Conservation (phyloP, 371 early-diverging fungal genomes). For the Rozella allomycis region DNA sequence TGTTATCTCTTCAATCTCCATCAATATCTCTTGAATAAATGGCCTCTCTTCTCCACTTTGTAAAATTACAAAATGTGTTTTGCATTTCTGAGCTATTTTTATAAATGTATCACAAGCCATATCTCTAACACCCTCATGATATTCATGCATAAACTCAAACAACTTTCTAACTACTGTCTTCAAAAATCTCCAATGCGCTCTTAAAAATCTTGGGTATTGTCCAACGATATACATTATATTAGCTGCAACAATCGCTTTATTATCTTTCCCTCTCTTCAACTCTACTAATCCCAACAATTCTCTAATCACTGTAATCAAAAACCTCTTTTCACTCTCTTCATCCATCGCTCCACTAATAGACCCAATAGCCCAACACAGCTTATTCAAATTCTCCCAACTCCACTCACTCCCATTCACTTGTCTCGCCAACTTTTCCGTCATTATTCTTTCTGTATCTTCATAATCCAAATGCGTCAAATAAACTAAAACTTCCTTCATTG, state of each 20-base stretch:
- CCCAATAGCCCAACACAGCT: slow-evolving; percentile 97
- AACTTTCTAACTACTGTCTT: slow-evolving; percentile 99
- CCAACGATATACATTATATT: slow-evolving; percentile 99
- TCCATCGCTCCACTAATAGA: slow-evolving; percentile 90
- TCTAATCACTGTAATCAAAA: slow-evolving; percentile 92
- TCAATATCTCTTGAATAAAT: slow-evolving; percentile 83
- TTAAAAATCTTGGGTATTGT: slow-evolving; percentile 94
- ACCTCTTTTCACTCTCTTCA: slow-evolving; percentile 90
- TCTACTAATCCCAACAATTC: slow-evolving; percentile 83
- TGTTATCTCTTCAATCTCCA: slow-evolving; percentile 48
- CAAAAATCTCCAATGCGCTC: slow-evolving; percentile 96
- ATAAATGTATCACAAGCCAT: slow-evolving; percentile 99
- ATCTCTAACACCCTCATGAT: slow-evolving; percentile 98
- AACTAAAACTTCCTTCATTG: slow-evolving; percentile 92
- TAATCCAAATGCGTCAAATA: slow-evolving; percentile 88
- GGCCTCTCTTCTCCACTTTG: slow-evolving; percentile 62
- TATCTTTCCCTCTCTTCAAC: slow-evolving; percentile 85
- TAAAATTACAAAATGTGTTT: slow-evolving; percentile 64
- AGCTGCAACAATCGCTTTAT: slow-evolving; percentile 98
- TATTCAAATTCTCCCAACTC: slow-evolving; percentile 91
- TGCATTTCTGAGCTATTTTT: slow-evolving; percentile 91
- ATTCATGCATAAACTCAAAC: slow-evolving; percentile 99
- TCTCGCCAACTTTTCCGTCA: slow-evolving; percentile 64
- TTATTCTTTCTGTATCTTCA: slow-evolving; percentile 74
- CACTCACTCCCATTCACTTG: slow-evolving; percentile 84